A percentile compares a stretch with the other conserved stretches of the same genome.
Conservation (phyloP, 106 monocot species). For the Apostasia shenzhenica region DNA sequence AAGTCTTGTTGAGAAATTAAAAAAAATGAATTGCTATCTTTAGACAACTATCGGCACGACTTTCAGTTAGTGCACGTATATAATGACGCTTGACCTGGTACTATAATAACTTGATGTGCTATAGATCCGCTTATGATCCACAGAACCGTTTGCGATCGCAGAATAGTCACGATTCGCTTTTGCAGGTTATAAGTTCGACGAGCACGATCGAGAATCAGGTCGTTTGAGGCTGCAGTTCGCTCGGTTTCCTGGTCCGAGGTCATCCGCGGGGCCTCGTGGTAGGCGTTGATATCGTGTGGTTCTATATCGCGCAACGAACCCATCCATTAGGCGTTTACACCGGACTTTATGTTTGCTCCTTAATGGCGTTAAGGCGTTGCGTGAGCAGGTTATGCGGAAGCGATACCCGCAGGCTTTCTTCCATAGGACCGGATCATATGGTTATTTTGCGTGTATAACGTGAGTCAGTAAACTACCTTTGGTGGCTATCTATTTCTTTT, state of each 20-base stretch:
- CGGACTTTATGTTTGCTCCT: background rate
- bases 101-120: background rate
- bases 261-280: constrained; percentile 24
- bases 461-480: too few relatives aligned
- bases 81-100: too few relatives aligned
- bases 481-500: too few relatives aligned
- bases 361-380: background rate
- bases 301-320: background rate
- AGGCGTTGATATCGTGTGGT: constrained; percentile 19
- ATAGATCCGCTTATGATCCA: background rate
- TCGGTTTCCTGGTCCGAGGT: constrained; percentile 38
- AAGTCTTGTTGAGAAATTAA: too few relatives aligned
- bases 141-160: background rate
- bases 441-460: too few relatives aligned
- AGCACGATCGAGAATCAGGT: constrained; percentile 35
- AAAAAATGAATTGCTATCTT: too few relatives aligned
- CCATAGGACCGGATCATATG: too few relatives aligned
- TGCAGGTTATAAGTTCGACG: constrained; percentile 58
- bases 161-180: constrained; percentile 18
- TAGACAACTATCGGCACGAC: too few relatives aligned
- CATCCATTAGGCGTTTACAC: background rate
- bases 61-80: too few relatives aligned
- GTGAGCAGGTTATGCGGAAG: too few relatives aligned
- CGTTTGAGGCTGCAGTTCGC: constrained; percentile 43
- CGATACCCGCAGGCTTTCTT: background rate